Evolutionary conservation across 306 rosid species (phyloP).

Genomic region (Rosa rugosa): DNA sequence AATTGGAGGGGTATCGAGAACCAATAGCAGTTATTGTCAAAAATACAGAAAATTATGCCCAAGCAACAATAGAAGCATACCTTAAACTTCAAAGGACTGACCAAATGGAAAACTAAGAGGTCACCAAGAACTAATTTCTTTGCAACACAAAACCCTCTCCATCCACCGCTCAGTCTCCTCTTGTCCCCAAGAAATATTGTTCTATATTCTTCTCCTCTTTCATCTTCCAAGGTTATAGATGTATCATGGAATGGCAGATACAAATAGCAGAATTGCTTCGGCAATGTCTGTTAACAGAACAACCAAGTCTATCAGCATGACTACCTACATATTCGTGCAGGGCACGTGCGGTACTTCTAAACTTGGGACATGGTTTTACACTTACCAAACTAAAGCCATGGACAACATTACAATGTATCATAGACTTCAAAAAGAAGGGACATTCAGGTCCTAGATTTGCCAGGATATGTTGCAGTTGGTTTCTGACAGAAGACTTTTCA

Average conservation of each 20-base stretch:
- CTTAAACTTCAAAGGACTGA: background rate
- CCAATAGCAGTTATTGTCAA: background rate
- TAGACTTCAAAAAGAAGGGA: slow-evolving; percentile 31
- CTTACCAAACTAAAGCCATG: slow-evolving; percentile 33
- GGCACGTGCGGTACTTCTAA: background rate
- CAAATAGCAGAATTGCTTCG: slow-evolving; percentile 25
- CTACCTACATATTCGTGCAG: background rate
- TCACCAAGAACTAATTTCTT: background rate
- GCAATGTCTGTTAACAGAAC: slow-evolving; percentile 23
- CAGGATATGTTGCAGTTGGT: slow-evolving; percentile 27
- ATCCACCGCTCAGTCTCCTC: slow-evolving; percentile 28
- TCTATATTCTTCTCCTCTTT: slow-evolving; percentile 23
- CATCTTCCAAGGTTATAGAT: slow-evolving; percentile 25
- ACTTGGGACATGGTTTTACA: background rate
- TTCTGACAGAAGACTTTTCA: slow-evolving; percentile 12
- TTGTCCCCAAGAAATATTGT: slow-evolving; percentile 10
- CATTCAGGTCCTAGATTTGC: slow-evolving; percentile 17
- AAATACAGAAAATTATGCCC: background rate
- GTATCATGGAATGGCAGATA: slow-evolving; percentile 26
- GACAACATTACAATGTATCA: slow-evolving; percentile 28
- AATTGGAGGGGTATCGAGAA: background rate
- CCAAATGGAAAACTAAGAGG: slow-evolving; percentile 1
- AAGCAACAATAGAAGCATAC: background rate
- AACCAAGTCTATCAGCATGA: background rate
- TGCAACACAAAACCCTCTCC: slow-evolving; percentile 23